Conservation (phyloP, 345 rosid genomes). For the Eucalyptus albens region DNA sequence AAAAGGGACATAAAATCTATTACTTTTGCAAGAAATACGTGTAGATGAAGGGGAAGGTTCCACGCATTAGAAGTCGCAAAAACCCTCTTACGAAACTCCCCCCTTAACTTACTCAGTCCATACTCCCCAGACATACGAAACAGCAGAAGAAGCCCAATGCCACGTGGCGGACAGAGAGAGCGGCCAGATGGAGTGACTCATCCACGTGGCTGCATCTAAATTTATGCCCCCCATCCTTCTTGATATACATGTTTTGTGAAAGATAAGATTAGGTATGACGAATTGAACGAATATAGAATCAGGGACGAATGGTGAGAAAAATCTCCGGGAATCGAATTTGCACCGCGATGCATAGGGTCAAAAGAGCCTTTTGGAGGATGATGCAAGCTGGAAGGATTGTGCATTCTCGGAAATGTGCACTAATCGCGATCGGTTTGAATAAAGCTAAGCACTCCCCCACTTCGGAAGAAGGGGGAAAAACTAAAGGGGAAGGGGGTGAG, state of each 20-base stretch:
- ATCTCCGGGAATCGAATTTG: background rate
- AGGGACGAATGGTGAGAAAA: background rate
- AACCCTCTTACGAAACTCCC: background rate
- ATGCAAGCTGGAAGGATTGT: background rate
- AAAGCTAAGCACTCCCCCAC: background rate
- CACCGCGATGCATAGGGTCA: background rate
- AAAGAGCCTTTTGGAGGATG: background rate
- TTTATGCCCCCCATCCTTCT: background rate
- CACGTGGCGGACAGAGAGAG: background rate
- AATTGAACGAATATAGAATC: background rate
- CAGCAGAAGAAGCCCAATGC: background rate
- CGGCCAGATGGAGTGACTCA: background rate
- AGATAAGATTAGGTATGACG: background rate
- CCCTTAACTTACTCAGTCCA: background rate
- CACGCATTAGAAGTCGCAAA: background rate
- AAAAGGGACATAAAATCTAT: background rate
- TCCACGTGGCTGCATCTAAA: background rate
- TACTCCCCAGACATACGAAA: background rate
- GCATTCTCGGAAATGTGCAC: background rate
- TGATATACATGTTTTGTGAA: accelerated
- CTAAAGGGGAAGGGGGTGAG: background rate
- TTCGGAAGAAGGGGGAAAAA: background rate
- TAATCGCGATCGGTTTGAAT: background rate
- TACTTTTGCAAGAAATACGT: background rate
- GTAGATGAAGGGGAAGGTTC: background rate